Conservation (phyloP, 2,329 filamentous ascomycete species). For the Paracamarosporium sp. region DNA sequence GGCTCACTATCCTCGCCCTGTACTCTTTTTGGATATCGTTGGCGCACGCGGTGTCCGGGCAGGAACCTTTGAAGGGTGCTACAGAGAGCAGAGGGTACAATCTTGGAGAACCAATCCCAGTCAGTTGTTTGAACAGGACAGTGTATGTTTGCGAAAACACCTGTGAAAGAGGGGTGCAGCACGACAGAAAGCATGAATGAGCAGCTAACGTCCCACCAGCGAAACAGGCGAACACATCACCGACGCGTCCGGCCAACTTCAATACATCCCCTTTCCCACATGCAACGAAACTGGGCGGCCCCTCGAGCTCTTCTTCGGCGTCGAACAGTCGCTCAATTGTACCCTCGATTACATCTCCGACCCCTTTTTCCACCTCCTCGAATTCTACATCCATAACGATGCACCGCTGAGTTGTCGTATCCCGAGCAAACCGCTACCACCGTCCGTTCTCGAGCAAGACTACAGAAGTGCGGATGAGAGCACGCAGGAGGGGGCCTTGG, state of each 20-base stretch:
- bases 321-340: constrained; percentile 74
- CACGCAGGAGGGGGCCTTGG: constrained; percentile 44
- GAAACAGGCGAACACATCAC: constrained; percentile 61
- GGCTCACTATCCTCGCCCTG: constrained; percentile 35
- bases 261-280: constrained; percentile 89
- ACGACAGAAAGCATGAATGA: neutral
- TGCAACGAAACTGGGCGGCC: constrained; percentile 88
- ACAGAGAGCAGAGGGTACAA: constrained; percentile 52
- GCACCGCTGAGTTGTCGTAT: constrained; percentile 91
- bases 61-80: constrained; percentile 48
- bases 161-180: neutral
- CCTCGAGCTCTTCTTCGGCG: constrained; percentile 85
- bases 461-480: constrained; percentile 48
- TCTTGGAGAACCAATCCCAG: constrained; percentile 57
- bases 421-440: constrained; percentile 72
- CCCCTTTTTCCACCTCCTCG: constrained; percentile 83
- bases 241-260: constrained; percentile 78
- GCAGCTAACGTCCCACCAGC: neutral
- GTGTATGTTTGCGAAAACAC: constrained; percentile 47
- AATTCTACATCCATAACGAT: constrained; percentile 98
- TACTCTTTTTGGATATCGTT: constrained; percentile 40
- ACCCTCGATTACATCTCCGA: constrained; percentile 79
- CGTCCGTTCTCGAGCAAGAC: constrained; percentile 40
- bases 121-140: constrained; percentile 59
- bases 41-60: constrained; percentile 48